Percentiles rank a stretch among this genome's conserved stretches.
Conservation (phyloP, 441 rosid genomes). For the Adansonia madagascariensis region DNA sequence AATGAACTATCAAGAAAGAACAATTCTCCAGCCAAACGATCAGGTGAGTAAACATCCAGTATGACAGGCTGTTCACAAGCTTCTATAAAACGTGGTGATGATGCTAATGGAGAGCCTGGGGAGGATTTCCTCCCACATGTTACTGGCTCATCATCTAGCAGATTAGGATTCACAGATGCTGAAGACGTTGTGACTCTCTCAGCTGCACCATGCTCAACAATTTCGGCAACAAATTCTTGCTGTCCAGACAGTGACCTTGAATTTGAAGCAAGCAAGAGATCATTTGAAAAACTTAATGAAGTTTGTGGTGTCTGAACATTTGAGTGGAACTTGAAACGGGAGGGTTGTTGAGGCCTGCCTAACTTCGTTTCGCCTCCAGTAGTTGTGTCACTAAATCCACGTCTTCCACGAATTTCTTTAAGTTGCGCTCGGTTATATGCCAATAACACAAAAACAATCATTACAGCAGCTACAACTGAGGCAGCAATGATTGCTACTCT, state of each 20-base stretch:
- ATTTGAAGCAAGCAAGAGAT: slow-evolving; percentile 81
- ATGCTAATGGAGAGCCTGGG: slow-evolving; percentile 75
- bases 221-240: slow-evolving; percentile 58
- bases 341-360: slow-evolving; percentile 62
- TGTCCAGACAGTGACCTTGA: slow-evolving; percentile 79
- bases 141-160: slow-evolving; percentile 58
- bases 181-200: slow-evolving; percentile 43
- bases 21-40: slow-evolving; percentile 90
- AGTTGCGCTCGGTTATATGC: slow-evolving; percentile 70
- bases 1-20: slow-evolving; percentile 74
- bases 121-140: slow-evolving; percentile 76
- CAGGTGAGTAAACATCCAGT: slow-evolving; percentile 87
- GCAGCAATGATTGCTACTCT: slow-evolving; percentile 76
- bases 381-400: slow-evolving; percentile 50
- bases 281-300: slow-evolving; percentile 84
- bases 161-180: slow-evolving; percentile 52
- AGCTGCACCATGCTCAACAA: slow-evolving; percentile 56
- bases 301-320: slow-evolving; percentile 57
- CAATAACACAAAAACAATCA: slow-evolving; percentile 67
- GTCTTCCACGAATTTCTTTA: slow-evolving; percentile 69
- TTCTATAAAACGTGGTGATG: slow-evolving; percentile 73
- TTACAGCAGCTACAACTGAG: slow-evolving; percentile 66
- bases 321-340: slow-evolving; percentile 68
- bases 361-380: slow-evolving; percentile 56
- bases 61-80: slow-evolving; percentile 60